Evolutionary conservation across 139 green algal genomes (phyloP).

Genomic region (Axilococcus clingmanii): DNA sequence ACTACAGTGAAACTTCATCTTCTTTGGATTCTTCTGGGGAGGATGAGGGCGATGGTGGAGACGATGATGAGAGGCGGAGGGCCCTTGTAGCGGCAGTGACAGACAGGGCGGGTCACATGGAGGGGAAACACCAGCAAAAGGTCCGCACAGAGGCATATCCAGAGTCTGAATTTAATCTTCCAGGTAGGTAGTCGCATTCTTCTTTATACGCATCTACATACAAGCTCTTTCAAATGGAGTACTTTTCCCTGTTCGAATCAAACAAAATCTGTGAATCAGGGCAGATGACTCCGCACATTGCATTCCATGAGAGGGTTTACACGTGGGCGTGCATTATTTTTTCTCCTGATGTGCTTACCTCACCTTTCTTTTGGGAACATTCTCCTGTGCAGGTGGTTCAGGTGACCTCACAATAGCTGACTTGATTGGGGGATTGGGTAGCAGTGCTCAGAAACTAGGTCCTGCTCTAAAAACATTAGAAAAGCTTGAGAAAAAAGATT

Average conservation of each 20-base stretch:
- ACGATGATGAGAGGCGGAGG: slow-evolving; percentile 23
- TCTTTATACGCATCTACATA: neutral
- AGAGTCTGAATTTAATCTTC: slow-evolving; percentile 62
- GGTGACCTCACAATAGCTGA: slow-evolving; percentile 59
- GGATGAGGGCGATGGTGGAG: slow-evolving; percentile 12
- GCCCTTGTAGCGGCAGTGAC: slow-evolving; percentile 8
- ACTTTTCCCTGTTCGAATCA: slow-evolving; percentile 21
- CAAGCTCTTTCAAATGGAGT: slow-evolving; percentile 6
- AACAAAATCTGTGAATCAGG: slow-evolving; percentile 8
- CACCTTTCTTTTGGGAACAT: slow-evolving; percentile 1
- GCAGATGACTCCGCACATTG: slow-evolving; percentile 28
- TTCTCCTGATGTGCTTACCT: slow-evolving; percentile 2
- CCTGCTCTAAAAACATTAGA: slow-evolving; percentile 52
- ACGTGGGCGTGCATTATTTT: neutral
- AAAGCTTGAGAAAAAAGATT: slow-evolving; percentile 34
- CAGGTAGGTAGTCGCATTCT: slow-evolving; percentile 23
- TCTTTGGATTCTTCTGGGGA: slow-evolving; percentile 2
- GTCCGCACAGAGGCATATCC: slow-evolving; percentile 61
- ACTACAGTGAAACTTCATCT: neutral
- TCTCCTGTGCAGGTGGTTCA: slow-evolving; percentile 10
- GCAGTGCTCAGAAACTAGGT: slow-evolving; percentile 28
- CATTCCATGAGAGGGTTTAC: neutral
- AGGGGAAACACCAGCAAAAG: slow-evolving; percentile 2
- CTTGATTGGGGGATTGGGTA: slow-evolving; percentile 49
- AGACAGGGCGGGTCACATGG: neutral